phyloP scores from a whole-genome alignment of 2,329 filamentous ascomycete species.

The Sordariomycetes sp. region DNA sequence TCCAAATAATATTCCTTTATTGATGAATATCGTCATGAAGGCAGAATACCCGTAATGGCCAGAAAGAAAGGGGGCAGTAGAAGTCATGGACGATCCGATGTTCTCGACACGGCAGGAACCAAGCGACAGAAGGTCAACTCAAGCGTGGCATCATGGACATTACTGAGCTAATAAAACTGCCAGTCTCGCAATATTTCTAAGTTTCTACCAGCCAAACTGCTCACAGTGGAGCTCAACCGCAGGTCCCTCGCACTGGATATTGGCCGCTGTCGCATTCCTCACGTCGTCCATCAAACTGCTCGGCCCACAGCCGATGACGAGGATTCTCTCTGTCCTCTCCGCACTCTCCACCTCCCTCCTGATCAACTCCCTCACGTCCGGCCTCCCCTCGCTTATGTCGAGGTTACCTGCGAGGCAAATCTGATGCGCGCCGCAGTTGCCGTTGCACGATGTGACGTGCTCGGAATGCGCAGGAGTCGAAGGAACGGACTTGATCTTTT shows the following conservation, averaged over 20 bases:
- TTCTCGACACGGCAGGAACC: too few species aligned
- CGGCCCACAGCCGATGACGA: conserved; percentile 36
- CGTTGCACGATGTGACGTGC: not conserved
- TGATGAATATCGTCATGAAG: too few species aligned
- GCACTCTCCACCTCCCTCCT: conserved; percentile 16
- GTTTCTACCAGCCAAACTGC: conserved; percentile 29
- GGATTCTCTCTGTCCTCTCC: conserved; percentile 19
- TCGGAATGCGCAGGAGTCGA: conserved; percentile 4
- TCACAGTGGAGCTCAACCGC: conserved; percentile 37
- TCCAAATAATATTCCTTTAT: too few species aligned
- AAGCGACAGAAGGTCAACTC: not conserved
- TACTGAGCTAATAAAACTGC: not conserved
- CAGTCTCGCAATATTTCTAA: not conserved
- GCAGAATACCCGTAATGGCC: too few species aligned
- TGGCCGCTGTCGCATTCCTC: conserved; percentile 26
- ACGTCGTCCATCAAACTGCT: conserved; percentile 27
- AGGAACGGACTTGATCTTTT: conserved; percentile 10
- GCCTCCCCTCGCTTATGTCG: conserved; percentile 20
- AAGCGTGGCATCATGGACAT: not conserved
- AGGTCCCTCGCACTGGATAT: conserved; percentile 27
- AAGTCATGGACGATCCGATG: too few species aligned
- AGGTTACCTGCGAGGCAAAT: conserved; percentile 9
- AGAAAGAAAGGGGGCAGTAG: too few species aligned
- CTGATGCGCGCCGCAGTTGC: conserved; percentile 5
- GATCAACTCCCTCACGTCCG: conserved; percentile 25